Percentiles rank a stretch among this genome's conserved stretches.
phyloP scores from a whole-genome alignment of 495 filamentous ascomycete genomes.

The Trichoderma asperelloides region DNA sequence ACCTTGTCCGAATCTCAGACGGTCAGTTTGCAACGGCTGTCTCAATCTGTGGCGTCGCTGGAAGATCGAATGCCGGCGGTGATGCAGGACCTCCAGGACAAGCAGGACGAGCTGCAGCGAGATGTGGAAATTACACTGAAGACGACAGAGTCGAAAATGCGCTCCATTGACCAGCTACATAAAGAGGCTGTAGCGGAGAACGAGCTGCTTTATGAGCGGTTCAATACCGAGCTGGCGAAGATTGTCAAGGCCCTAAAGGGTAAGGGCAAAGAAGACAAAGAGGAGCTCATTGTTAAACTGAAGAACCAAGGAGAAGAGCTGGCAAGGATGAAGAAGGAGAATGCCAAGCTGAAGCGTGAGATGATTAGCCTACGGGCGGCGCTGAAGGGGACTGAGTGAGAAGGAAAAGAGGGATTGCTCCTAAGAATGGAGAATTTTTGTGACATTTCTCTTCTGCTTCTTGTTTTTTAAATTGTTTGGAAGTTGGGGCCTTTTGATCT shows the following conservation, averaged over 20 bases:
- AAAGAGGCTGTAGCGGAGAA: constrained; percentile 87
- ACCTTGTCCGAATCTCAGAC: constrained; percentile 29
- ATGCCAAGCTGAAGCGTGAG: constrained; percentile 47
- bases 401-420: background rate
- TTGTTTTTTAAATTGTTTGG: no score
- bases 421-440: background rate
- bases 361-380: constrained; percentile 39
- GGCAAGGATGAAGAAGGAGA: constrained; percentile 68
- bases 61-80: constrained; percentile 55
- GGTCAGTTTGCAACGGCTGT: constrained; percentile 39
- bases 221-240: constrained; percentile 82
- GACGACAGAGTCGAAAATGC: constrained; percentile 66
- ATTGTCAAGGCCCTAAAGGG: constrained; percentile 63
- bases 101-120: constrained; percentile 50
- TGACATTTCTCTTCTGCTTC: background rate
- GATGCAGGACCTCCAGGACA: constrained; percentile 51
- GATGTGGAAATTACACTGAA: constrained; percentile 62
- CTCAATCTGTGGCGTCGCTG: constrained; percentile 48
- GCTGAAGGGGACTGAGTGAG: constrained; percentile 28
- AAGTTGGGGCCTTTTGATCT: no score
- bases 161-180: constrained; percentile 80
- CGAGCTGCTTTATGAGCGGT: constrained; percentile 85
- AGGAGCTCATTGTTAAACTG: constrained; percentile 60
- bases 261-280: constrained; percentile 61
- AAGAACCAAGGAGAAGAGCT: constrained; percentile 60